Conservation (phyloP, 2,329 filamentous ascomycete genomes). For the Didymella sp. region DNA sequence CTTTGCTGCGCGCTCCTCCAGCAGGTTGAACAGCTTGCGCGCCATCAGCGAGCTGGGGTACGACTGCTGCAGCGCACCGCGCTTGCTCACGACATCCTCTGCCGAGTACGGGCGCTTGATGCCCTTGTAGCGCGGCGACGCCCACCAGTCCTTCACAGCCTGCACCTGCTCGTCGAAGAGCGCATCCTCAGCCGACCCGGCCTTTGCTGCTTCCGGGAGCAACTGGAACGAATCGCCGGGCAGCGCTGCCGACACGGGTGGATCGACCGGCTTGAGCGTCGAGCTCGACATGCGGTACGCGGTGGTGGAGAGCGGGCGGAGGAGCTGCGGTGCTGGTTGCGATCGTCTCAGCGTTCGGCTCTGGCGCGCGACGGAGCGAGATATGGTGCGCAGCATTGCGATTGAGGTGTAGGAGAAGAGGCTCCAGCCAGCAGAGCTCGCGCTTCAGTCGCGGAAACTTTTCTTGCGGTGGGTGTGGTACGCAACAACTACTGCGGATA, state of each 20-base stretch:
- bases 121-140: constrained; percentile 79
- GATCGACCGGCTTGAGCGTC: constrained; percentile 61
- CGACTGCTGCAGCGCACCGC: constrained; percentile 82
- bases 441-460: constrained; percentile 6
- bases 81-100: constrained; percentile 90
- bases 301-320: constrained; percentile 53
- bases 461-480: constrained; percentile 22
- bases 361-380: constrained; percentile 47
- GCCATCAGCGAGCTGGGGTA: constrained; percentile 97
- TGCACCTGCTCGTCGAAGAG: constrained; percentile 84
- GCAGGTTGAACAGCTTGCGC: constrained; percentile 87
- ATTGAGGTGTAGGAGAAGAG: constrained; percentile 7
- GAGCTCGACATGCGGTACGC: constrained; percentile 61
- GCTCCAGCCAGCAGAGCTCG: constrained; percentile 10
- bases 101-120: constrained; percentile 93
- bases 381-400: constrained; percentile 49
- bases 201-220: constrained; percentile 77
- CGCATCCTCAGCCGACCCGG: constrained; percentile 80
- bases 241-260: constrained; percentile 66
- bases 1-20: constrained; percentile 77
- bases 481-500: constrained; percentile 19
- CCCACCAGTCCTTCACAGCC: constrained; percentile 92
- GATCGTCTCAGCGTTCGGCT: constrained; percentile 39
- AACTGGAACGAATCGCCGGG: constrained; percentile 85
- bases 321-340: constrained; percentile 36